Conservation (phyloP, 139 green algal genomes). For the Chlamydomonas schloesseri region DNA sequence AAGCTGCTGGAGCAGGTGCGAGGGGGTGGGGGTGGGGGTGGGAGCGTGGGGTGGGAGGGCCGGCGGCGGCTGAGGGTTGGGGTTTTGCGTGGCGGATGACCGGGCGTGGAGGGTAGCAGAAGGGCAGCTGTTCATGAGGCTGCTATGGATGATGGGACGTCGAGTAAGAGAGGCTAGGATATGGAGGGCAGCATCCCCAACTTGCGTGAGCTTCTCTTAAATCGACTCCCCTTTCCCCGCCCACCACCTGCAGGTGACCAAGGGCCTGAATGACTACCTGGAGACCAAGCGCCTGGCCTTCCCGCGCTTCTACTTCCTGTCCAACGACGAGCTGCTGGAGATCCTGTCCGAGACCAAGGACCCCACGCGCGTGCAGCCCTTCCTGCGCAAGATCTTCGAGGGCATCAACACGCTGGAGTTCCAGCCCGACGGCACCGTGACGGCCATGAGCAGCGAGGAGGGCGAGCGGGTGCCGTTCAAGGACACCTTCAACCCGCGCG, state of each 20-base stretch:
- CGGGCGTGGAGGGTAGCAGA: too few relatives aligned
- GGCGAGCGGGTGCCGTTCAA: constrained; percentile 74
- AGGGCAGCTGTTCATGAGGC: too few relatives aligned
- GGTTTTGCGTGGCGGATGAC: too few relatives aligned
- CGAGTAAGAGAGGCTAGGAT: too few relatives aligned
- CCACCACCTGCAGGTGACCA: constrained; percentile 60
- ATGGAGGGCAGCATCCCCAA: too few relatives aligned
- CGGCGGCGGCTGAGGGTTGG: too few relatives aligned
- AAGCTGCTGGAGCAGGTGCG: constrained; percentile 77
- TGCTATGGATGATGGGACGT: too few relatives aligned
- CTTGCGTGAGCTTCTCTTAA: too few relatives aligned
- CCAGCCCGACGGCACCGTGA: constrained; percentile 64
- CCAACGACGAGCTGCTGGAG: constrained; percentile 87
- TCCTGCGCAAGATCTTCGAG: constrained; percentile 88
- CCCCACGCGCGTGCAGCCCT: constrained; percentile 85
- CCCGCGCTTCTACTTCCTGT: constrained; percentile 90
- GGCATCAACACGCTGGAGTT: constrained; percentile 84
- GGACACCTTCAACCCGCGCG: constrained; percentile 74
- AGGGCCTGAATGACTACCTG: constrained; percentile 86
- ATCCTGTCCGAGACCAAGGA: constrained; percentile 89
- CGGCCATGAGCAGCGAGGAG: constrained; percentile 81
- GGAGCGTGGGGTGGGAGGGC: too few relatives aligned
- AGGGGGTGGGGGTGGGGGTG: too few relatives aligned
- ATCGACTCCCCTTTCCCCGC: too few relatives aligned
- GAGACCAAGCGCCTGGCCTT: constrained; percentile 89